phyloP scores from a whole-genome alignment of 257 asterid species.

The Mentha longifolia region DNA sequence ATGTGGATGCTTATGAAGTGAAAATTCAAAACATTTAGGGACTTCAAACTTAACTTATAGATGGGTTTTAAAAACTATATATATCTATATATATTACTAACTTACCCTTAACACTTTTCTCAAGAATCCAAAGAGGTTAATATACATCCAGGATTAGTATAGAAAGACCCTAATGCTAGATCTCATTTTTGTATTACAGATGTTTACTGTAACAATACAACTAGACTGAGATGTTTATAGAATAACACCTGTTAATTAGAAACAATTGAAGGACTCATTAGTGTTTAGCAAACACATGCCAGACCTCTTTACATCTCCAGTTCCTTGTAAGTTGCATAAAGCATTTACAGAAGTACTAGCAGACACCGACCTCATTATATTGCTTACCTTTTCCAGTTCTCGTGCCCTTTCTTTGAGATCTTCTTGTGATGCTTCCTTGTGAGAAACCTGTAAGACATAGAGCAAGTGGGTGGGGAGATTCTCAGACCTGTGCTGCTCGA shows the following conservation, averaged over 20 bases:
- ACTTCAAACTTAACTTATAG: neutral
- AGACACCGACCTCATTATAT: neutral
- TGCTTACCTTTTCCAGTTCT: slow-evolving; percentile 36
- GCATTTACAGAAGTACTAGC: slow-evolving; percentile 9
- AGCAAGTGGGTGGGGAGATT: slow-evolving; percentile 26
- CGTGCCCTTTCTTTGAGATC: slow-evolving; percentile 26
- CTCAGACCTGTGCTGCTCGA: slow-evolving; percentile 40
- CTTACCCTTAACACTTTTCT: neutral
- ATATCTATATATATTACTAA: neutral
- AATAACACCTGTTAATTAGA: neutral
- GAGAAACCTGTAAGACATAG: slow-evolving; percentile 24
- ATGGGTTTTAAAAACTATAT: neutral
- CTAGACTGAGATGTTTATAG: neutral
- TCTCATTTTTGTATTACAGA: neutral
- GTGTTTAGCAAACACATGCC: neutral
- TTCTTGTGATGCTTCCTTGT: slow-evolving; percentile 31
- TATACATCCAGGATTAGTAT: too few relatives aligned
- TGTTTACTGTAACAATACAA: neutral
- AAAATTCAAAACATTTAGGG: too few relatives aligned
- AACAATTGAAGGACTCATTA: neutral
- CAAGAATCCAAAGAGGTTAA: neutral
- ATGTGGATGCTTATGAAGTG: neutral
- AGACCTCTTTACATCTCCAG: neutral
- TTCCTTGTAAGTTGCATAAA: neutral
- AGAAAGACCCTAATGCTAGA: neutral